Base-by-base conservation (phyloP, 2,329 filamentous ascomycete genomes). In the Fusarium secorum region DNA sequence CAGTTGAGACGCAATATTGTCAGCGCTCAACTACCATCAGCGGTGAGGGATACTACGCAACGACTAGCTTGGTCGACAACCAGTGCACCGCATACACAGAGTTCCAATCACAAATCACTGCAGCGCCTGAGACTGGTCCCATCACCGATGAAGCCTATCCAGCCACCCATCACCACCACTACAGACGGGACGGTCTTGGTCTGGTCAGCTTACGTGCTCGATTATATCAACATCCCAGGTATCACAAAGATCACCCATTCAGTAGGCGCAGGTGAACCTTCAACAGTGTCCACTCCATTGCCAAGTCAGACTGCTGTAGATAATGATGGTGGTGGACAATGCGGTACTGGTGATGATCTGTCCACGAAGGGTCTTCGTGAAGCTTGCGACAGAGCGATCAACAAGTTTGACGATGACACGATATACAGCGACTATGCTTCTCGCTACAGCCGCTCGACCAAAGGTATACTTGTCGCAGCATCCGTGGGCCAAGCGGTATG, bases 301-400 rank as follows among this genome's bases (percentile, higher is more conserved):
- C 64, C 66, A 1, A 56, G 38, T 10, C 64, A 64, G 22, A 53
- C 59, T 3, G 39, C 44, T 11, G 51, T 61, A 3, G 60, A 65
- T 30, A 65, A 65, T 13, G 38, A 65, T 4, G 67, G 65, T 13
- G 18, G 20, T 11, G 56, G 65, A 3, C 55, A 70, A 30, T 70
- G 60, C 22, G 39, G 64, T 3, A 70, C 60, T 2, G 26, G 33
- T 4, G 64, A 68, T 26, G 22, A 33, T 4, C n/a, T 64, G 3
- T 69, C 66, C 2, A 64, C 60, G 33, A 42, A 38, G 4, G 66
- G 54, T 4, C 44, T 69, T 2, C 30, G 44, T 11, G 42, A 57
- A 0, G 64, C 64, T 26, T 69, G 64, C 10, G 54, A 68, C 15
- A 46, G 53, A 6, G 64, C 64, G 4, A 64, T 68, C 11, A 15